These are phyloP conservation scores for Pythium sp. DNA, from an alignment of 352 stramenopile genomes.

Conservation along the genomic window DNA sequence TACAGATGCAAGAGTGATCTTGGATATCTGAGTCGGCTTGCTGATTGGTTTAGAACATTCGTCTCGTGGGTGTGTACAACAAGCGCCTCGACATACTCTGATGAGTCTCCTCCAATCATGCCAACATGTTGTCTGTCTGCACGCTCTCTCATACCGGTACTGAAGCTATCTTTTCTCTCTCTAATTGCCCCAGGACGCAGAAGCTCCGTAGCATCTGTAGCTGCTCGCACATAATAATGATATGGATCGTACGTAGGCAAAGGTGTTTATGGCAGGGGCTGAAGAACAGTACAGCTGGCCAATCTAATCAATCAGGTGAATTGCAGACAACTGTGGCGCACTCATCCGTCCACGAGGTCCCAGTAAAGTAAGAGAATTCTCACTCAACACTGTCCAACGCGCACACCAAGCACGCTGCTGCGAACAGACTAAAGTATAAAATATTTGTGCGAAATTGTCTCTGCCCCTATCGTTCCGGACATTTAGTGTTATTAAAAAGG, in stretches of 20 bases:
- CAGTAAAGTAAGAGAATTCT: background rate
- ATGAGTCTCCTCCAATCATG: background rate
- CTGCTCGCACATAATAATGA: background rate
- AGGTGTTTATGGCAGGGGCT: background rate
- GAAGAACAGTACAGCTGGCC: background rate
- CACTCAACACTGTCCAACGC: background rate
- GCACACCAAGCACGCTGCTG: background rate
- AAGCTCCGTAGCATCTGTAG: background rate
- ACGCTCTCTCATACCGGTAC: background rate
- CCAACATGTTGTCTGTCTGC: background rate
- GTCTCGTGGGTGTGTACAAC: background rate
- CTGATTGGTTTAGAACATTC: background rate
- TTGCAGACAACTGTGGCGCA: background rate
- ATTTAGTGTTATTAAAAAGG: background rate
- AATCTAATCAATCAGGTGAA: background rate
- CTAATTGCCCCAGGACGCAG: background rate
- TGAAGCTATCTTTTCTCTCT: background rate
- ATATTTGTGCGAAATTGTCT: background rate
- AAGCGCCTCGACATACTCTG: background rate
- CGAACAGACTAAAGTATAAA: background rate
- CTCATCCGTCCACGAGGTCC: background rate
- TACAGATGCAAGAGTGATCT: background rate
- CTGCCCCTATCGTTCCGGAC: background rate
- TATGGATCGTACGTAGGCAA: background rate
- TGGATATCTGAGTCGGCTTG: background rate